These are phyloP conservation scores for Exophiala alcalophila DNA, from an alignment of 2,329 filamentous ascomycete species.

Conservation along the genomic window DNA sequence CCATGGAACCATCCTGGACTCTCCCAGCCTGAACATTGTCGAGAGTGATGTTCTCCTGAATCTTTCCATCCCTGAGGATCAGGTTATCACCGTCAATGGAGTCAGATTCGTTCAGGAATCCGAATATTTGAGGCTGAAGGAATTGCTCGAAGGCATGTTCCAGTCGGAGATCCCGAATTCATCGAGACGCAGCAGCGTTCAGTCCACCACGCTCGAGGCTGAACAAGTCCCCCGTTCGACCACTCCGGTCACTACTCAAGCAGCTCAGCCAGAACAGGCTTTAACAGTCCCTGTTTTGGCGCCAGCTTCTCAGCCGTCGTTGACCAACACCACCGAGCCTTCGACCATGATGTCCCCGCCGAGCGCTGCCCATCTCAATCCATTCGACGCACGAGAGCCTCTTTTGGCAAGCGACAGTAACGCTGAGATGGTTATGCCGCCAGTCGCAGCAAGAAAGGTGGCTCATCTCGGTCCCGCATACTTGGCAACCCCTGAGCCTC, in stretches of 20 bases:
- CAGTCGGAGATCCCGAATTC: too few species aligned
- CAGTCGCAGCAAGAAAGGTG: background rate
- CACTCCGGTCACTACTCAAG: background rate
- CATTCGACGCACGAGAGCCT: conserved; percentile 17
- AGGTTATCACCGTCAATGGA: conserved; percentile 14
- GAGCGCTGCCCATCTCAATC: conserved; percentile 2
- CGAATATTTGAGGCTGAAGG: conserved; percentile 9
- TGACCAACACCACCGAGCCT: background rate
- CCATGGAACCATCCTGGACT: conserved; percentile 16
- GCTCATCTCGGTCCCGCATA: background rate
- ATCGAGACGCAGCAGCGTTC: too few species aligned
- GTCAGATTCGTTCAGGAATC: conserved; percentile 11
- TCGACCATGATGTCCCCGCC: background rate
- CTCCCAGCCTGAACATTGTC: conserved; percentile 15
- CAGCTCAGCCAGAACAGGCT: background rate
- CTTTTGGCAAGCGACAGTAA: conserved; percentile 1
- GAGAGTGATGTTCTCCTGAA: conserved; percentile 5
- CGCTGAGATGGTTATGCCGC: background rate
- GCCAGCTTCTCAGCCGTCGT: background rate
- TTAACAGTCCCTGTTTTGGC: background rate
- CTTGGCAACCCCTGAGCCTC: background rate
- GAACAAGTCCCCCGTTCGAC: background rate
- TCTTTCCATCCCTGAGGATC: conserved; percentile 4
- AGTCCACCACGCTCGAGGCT: too few species aligned
- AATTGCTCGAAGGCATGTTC: conserved; percentile 1